Percentiles rank a stretch among this genome's conserved stretches.
These are phyloP conservation scores for Sclerotinia glacialis DNA, from an alignment of 2,329 filamentous ascomycete genomes.

Conservation along the genomic window DNA sequence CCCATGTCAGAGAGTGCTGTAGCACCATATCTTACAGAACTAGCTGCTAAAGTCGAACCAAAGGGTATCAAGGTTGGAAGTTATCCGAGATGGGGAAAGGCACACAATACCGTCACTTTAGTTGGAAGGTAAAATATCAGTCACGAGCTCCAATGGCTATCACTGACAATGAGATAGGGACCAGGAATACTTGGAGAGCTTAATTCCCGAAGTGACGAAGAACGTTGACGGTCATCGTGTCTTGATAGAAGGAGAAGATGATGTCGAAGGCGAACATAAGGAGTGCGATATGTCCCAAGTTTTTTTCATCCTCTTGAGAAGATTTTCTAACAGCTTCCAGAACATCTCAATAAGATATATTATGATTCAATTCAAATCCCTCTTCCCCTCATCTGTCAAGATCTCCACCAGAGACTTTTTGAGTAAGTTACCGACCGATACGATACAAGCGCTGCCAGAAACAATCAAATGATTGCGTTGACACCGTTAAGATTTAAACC, in stretches of 20 bases:
- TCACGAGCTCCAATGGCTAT: background rate
- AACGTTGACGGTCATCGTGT: slow-evolving; percentile 73
- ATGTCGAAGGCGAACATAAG: slow-evolving; percentile 41
- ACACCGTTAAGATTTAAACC: background rate
- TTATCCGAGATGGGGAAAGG: slow-evolving; percentile 90
- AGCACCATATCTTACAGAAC: slow-evolving; percentile 75
- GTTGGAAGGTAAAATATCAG: slow-evolving; percentile 57
- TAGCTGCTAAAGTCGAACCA: slow-evolving; percentile 69
- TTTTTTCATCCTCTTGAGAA: background rate
- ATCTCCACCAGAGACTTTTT: background rate
- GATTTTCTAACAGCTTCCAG: slow-evolving; percentile 17
- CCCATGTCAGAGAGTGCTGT: slow-evolving; percentile 83
- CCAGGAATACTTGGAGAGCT: slow-evolving; percentile 69
- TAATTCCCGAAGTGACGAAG: slow-evolving; percentile 74
- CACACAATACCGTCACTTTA: slow-evolving; percentile 83
- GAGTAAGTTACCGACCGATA: background rate
- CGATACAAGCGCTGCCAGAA: slow-evolving; percentile 1
- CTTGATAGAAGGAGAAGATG: slow-evolving; percentile 67
- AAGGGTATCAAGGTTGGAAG: slow-evolving; percentile 90
- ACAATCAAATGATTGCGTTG: background rate
- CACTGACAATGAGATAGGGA: slow-evolving; percentile 49
- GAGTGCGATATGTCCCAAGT: slow-evolving; percentile 19
- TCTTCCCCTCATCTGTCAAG: background rate
- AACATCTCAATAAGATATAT: slow-evolving; percentile 18
- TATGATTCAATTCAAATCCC: background rate